Evolutionary conservation across 805 yeast genomes (phyloP).

Genomic region (Pichia heedii): DNA sequence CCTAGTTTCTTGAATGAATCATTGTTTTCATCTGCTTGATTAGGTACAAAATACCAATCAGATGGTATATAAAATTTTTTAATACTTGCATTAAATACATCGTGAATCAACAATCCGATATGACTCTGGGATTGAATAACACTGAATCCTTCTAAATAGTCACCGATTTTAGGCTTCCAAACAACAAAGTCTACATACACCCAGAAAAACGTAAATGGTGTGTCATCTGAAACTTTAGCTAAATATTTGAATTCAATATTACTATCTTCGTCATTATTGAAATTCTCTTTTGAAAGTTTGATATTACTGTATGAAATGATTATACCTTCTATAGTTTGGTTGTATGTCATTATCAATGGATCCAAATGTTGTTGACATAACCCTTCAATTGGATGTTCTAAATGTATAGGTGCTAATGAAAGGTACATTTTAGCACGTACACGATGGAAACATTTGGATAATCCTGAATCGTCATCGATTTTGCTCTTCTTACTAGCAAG

Average conservation of each 20-base stretch:
- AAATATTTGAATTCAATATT: conserved; percentile 35
- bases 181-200: conserved; percentile 69
- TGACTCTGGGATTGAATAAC: conserved; percentile 94
- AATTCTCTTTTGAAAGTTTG: conserved; percentile 37
- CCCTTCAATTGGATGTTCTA: conserved; percentile 65
- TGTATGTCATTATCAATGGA: conserved; percentile 79
- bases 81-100: conserved; percentile 90
- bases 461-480: conserved; percentile 27
- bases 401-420: conserved; percentile 79
- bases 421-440: conserved; percentile 60
- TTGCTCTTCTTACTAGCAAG: not conserved
- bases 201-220: conserved; percentile 90
- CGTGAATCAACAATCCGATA: conserved; percentile 82
- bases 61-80: conserved; percentile 79
- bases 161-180: conserved; percentile 91
- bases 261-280: conserved; percentile 29
- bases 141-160: conserved; percentile 73
- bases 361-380: conserved; percentile 83
- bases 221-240: conserved; percentile 63
- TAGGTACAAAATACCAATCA: conserved; percentile 77
- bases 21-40: conserved; percentile 53
- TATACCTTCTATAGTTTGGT: conserved; percentile 66
- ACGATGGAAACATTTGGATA: conserved; percentile 62
- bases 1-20: conserved; percentile 47
- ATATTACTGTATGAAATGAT: conserved; percentile 72